These are phyloP conservation scores for Diplodia corticola DNA, from an alignment of 2,329 filamentous ascomycete genomes.

Conservation along the genomic window DNA sequence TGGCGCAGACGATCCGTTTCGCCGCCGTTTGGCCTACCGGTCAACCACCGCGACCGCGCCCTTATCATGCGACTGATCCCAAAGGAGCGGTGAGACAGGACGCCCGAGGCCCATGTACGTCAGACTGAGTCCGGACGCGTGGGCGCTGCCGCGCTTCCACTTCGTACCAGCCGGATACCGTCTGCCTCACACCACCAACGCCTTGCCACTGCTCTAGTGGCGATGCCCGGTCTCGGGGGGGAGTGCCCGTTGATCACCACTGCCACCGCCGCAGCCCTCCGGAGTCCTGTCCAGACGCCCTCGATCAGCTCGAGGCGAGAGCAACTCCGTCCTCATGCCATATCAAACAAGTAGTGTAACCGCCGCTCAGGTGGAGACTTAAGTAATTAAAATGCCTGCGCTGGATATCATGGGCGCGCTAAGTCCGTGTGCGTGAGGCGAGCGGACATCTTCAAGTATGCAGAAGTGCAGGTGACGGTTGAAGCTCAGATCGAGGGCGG, in stretches of 20 bases:
- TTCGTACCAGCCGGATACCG: not conserved
- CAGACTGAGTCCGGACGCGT: not conserved
- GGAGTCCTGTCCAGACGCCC: not conserved
- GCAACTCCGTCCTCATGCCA: not conserved
- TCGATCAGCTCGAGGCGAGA: not conserved
- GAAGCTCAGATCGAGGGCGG: not conserved
- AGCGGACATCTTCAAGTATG: not conserved
- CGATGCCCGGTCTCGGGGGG: not conserved
- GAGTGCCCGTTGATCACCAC: not conserved
- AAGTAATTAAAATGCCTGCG: not conserved
- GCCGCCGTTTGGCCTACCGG: conserved; percentile 7
- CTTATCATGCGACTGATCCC: conserved; percentile 10
- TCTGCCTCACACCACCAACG: not conserved
- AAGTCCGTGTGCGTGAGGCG: not conserved
- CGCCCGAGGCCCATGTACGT: not conserved
- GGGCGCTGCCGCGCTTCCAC: not conserved
- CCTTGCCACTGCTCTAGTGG: not conserved
- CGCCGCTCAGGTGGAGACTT: not conserved
- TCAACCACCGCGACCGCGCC: not conserved
- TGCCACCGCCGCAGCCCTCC: no score
- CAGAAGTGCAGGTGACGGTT: not conserved
- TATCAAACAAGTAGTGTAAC: not conserved
- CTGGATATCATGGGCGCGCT: not conserved
- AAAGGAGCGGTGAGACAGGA: conserved; percentile 14
- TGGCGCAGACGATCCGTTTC: conserved; percentile 11